Percentiles rank a stretch among this genome's conserved stretches.
Evolutionary conservation across 2,329 filamentous ascomycete species (phyloP).

Genomic region (Daldinia sp.): DNA sequence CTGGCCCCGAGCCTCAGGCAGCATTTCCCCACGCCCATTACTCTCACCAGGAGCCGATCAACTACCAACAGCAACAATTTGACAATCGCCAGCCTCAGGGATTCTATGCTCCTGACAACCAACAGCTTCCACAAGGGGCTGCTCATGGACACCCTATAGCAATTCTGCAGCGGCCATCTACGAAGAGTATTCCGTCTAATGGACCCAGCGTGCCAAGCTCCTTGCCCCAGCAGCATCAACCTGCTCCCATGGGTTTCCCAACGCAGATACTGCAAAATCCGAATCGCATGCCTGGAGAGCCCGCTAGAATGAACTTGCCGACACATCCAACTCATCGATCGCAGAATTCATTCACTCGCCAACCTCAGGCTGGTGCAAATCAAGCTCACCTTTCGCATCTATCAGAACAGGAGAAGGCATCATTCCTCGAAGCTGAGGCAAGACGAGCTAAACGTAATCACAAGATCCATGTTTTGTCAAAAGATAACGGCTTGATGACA

Average conservation of each 20-base stretch:
- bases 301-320: constrained; percentile 52
- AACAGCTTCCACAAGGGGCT: constrained; percentile 50
- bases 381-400: constrained; percentile 81
- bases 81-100: constrained; percentile 46
- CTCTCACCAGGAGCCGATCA: constrained; percentile 47
- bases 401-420: constrained; percentile 84
- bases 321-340: constrained; percentile 56
- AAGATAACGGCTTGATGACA: constrained; percentile 97
- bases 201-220: constrained; percentile 52
- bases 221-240: constrained; percentile 52
- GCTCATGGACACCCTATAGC: constrained; percentile 64
- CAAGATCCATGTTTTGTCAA: constrained; percentile 93
- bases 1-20: constrained; percentile 39
- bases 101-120: constrained; percentile 45
- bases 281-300: constrained; percentile 70
- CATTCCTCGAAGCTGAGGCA: constrained; percentile 89
- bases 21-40: constrained; percentile 47
- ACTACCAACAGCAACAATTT: constrained; percentile 48
- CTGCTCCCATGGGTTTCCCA: constrained; percentile 64
- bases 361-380: constrained; percentile 65
- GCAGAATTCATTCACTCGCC: constrained; percentile 71
- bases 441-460: constrained; percentile 97
- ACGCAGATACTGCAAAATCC: constrained; percentile 85
- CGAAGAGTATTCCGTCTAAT: constrained; percentile 55
- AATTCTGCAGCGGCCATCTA: constrained; percentile 67